A percentile compares a stretch with the other conserved stretches of the same genome.
Evolutionary conservation across 495 filamentous ascomycete genomes (phyloP).

Genomic region (Immersiella caudata): DNA sequence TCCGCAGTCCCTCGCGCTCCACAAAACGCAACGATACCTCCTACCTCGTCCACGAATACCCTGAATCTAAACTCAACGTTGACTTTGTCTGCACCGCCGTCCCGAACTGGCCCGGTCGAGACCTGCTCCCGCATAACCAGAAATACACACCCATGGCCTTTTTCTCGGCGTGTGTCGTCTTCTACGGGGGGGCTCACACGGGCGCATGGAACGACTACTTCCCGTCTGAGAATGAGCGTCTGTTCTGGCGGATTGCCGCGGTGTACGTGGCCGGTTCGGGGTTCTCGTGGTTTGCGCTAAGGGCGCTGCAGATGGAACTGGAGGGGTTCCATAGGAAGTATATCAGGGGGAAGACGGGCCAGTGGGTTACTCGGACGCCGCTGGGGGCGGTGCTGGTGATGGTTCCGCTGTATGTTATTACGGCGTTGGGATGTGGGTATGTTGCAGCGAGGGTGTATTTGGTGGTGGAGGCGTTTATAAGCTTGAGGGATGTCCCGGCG

Average conservation of each 20-base stretch:
- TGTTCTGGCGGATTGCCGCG: not conserved
- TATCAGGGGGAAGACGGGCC: not conserved
- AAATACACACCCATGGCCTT: not conserved
- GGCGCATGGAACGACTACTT: slow-evolving; percentile 1
- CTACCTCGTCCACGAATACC: not conserved
- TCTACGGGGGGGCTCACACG: not conserved
- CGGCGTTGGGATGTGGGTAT: not conserved
- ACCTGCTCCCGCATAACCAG: not conserved
- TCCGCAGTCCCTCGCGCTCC: not conserved
- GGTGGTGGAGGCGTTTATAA: slow-evolving; percentile 25
- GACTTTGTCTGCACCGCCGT: not conserved
- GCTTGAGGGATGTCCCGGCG: slow-evolving; percentile 23
- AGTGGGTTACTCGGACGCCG: not conserved
- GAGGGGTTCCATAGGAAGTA: not conserved
- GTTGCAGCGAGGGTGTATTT: slow-evolving; percentile 24
- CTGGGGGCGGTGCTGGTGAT: not conserved
- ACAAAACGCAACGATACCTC: not conserved
- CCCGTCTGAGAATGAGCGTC: not conserved
- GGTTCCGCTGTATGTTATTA: not conserved
- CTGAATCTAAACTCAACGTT: not conserved
- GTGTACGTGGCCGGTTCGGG: not conserved
- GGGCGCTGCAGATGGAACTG: not conserved
- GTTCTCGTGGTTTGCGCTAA: not conserved
- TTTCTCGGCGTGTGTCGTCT: not conserved
- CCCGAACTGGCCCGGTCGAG: not conserved